Evolutionary conservation across 306 rosid genomes (phyloP), one percentile per base, ranked within the genome.

Genomic region (Pterocarpus santalinus): DNA sequence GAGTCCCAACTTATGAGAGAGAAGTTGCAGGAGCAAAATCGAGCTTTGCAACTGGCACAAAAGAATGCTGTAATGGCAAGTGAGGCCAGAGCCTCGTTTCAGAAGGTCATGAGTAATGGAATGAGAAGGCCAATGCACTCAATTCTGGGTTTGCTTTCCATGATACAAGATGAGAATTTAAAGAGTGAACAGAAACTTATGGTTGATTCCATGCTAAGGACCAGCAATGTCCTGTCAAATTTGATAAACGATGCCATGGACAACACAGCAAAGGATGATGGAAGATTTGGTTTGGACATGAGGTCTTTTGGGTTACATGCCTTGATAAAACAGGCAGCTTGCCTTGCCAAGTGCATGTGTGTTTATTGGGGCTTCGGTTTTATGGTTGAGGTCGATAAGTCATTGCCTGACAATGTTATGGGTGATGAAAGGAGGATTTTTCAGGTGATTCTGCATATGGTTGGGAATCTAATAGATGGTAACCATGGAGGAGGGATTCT

Each of bases 101-200:
- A 94, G 86, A 92, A 90, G 82, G 98, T 96, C 82, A 96, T 94
- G 99, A 91, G 97, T 66, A 93, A 90, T 77, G 99, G 99, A 77
- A 96, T 96, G 99, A 92, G 98, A 82, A 93, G 95, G 86, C 99
- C 99, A 44, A 96, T 94, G 99, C 98, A 96, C 86, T 96, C 99
- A 32, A 88, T 96, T 78, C 63, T 96, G 81, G 98, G 99, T 63
- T 79, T 96, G 92, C 95, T 96, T 75, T 96, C 99, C 8, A 85
- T 91, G 91, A 28, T 96, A 85, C 93, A 90, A 81, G 92, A 89
- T 4, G 97, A 94, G 80, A 90, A 64, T 69, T 77, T 96, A 69
- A 90, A 77, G 61, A 82, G 76, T 30, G 98, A 92, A 85, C 99
- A 96, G 72, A 83, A 71, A 78, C 89, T 92, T 72, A 87, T 96